Percentiles rank a stretch among this genome's conserved stretches.
Conservation (phyloP, 352 stramenopile species). For the Albugo laibachii region DNA sequence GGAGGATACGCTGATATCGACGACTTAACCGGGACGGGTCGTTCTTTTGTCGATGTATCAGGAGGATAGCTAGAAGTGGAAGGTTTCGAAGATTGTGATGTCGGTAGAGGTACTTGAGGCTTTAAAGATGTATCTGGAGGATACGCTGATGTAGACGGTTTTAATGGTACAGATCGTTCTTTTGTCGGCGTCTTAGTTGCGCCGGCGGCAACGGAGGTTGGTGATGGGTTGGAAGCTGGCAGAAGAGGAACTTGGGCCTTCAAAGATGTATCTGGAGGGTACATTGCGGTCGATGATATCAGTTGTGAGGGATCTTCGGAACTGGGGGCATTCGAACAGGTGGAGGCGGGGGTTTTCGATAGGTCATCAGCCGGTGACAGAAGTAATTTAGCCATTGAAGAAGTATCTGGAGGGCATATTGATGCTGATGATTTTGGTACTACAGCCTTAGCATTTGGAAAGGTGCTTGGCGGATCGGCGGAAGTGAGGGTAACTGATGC, state of each 20-base stretch:
- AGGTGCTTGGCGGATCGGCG: no score
- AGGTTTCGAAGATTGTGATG: not conserved
- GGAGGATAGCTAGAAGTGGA: conserved; percentile 11
- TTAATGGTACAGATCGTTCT: no score
- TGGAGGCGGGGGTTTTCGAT: no score
- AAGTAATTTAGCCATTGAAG: conserved; percentile 11
- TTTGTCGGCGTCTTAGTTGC: no score
- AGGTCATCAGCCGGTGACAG: conserved; percentile 1
- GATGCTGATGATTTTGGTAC: not conserved
- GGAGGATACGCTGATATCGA: no score
- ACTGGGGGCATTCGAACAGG: not conserved
- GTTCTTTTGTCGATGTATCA: conserved; percentile 4
- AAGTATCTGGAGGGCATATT: conserved; percentile 2
- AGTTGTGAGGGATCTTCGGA: conserved; percentile 1
- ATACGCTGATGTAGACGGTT: no score
- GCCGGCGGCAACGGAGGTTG: no score
- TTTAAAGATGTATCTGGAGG: no score
- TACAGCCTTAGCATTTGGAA: not conserved
- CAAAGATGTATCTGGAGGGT: conserved; percentile 17
- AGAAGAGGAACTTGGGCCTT: no score
- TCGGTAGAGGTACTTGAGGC: not conserved
- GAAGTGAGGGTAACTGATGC: no score
- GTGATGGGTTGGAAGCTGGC: no score
- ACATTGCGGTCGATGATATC: conserved; percentile 2
- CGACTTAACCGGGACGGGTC: no score